phyloP scores from a whole-genome alignment of 371 early-diverging fungal genomes.

The Rhizopus stolonifer region DNA sequence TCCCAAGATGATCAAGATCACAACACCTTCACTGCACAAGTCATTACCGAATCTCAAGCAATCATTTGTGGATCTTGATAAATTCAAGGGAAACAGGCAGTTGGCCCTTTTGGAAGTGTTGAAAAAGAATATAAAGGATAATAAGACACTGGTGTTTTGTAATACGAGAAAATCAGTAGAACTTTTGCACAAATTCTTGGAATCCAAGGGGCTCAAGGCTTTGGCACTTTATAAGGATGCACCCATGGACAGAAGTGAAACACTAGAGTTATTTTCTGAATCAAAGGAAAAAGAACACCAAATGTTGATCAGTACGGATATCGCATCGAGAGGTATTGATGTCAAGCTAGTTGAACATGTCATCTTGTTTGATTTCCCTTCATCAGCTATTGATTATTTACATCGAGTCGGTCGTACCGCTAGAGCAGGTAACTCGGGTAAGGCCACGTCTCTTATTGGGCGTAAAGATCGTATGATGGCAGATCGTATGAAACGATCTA shows the following conservation, averaged over 20 bases:
- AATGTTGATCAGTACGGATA: conserved; percentile 89
- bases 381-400: conserved; percentile 88
- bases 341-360: conserved; percentile 91
- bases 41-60: conserved; percentile 76
- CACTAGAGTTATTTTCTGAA: conserved; percentile 41
- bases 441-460: conserved; percentile 81
- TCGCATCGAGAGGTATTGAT: conserved; percentile 93
- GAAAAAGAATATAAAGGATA: conserved; percentile 59
- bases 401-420: conserved; percentile 98
- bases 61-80: conserved; percentile 69
- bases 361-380: conserved; percentile 93
- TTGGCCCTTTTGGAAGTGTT: conserved; percentile 73
- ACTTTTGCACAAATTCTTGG: conserved; percentile 58
- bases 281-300: conserved; percentile 29
- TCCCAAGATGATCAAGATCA: conserved; percentile 62
- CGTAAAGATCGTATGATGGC: conserved; percentile 77
- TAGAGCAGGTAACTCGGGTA: conserved; percentile 82
- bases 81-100: conserved; percentile 61
- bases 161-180: conserved; percentile 75
- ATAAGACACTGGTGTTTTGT: conserved; percentile 80
- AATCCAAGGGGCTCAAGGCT: conserved; percentile 56
- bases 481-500: conserved; percentile 73
- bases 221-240: conserved; percentile 63
- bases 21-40: conserved; percentile 84
- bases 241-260: conserved; percentile 41